Evolutionary conservation across 2,329 filamentous ascomycete species (phyloP).

Genomic region (Epichloe festucae): DNA sequence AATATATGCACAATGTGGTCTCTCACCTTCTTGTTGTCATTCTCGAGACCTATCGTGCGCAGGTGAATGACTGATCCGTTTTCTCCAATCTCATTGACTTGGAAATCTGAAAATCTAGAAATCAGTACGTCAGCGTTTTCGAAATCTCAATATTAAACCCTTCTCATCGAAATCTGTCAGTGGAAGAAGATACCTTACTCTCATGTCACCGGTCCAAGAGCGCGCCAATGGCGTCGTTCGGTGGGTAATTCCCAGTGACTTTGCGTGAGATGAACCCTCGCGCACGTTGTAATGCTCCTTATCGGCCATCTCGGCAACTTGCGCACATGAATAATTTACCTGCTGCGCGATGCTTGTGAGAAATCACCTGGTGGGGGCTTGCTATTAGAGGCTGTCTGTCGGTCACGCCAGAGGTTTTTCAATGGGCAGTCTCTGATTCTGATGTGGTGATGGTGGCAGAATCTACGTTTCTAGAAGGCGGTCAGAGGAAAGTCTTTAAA

Average conservation of each 20-base stretch:
- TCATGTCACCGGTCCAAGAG: conserved; percentile 28
- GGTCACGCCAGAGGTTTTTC: neutral
- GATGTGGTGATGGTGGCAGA: neutral
- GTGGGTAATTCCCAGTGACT: conserved; percentile 26
- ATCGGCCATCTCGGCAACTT: conserved; percentile 17
- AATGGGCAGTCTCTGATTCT: neutral
- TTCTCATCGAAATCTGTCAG: neutral
- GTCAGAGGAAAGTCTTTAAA: neutral
- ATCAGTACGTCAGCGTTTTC: neutral
- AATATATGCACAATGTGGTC: neutral
- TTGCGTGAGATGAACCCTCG: conserved; percentile 20
- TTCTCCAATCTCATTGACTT: conserved; percentile 77
- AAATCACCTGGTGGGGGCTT: neutral
- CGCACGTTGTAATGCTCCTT: conserved; percentile 18
- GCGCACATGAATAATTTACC: neutral
- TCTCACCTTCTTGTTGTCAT: conserved; percentile 7
- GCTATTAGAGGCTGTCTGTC: too few species aligned
- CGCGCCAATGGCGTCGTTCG: conserved; percentile 23
- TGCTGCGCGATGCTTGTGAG: neutral
- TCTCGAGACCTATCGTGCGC: conserved; percentile 27
- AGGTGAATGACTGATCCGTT: conserved; percentile 68
- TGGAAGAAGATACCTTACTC: conserved; percentile 18
- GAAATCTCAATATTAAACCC: neutral
- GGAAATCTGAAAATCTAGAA: conserved; percentile 71
- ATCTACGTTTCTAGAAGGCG: neutral